Evolutionary conservation across 2,329 filamentous ascomycete genomes (phyloP).

Genomic region (Penicillium crustosum): DNA sequence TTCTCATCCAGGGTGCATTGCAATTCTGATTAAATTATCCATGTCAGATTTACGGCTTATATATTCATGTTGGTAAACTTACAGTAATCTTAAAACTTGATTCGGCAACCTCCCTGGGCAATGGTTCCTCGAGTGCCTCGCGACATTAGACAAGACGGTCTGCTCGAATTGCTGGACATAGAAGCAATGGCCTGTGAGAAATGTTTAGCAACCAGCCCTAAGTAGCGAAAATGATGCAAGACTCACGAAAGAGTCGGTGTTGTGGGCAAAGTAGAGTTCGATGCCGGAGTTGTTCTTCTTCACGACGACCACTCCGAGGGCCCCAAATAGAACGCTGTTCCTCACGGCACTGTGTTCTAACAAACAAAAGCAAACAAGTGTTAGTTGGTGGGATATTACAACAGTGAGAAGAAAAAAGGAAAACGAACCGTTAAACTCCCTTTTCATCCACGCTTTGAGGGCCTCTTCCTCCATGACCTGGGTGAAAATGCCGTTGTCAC

Average conservation of each 20-base stretch:
- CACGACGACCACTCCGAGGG: slow-evolving; percentile 86
- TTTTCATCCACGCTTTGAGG: slow-evolving; percentile 72
- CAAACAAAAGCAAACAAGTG: not conserved
- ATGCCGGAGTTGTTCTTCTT: slow-evolving; percentile 77
- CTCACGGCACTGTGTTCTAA: slow-evolving; percentile 74
- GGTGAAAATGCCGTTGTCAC: slow-evolving; percentile 61
- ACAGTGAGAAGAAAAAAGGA: not conserved
- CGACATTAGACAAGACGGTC: slow-evolving; percentile 84
- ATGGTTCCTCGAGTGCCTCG: slow-evolving; percentile 58
- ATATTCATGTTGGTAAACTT: not conserved
- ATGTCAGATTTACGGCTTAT: not conserved
- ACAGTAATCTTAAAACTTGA: not conserved
- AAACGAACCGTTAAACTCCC: slow-evolving; percentile 79
- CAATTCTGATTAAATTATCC: not conserved
- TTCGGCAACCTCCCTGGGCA: slow-evolving; percentile 46
- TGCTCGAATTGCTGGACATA: slow-evolving; percentile 75
- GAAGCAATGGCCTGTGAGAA: slow-evolving; percentile 68
- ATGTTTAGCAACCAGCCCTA: slow-evolving; percentile 2
- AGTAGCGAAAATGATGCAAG: not conserved
- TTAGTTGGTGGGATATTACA: not conserved
- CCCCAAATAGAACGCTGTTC: slow-evolving; percentile 75
- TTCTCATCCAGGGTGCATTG: not conserved
- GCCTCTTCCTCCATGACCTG: slow-evolving; percentile 74
- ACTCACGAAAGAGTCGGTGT: slow-evolving; percentile 75
- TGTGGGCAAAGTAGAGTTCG: slow-evolving; percentile 91